Base-by-base conservation (phyloP, 208 protist genomes). In the Giardia duodenalis region DNA sequence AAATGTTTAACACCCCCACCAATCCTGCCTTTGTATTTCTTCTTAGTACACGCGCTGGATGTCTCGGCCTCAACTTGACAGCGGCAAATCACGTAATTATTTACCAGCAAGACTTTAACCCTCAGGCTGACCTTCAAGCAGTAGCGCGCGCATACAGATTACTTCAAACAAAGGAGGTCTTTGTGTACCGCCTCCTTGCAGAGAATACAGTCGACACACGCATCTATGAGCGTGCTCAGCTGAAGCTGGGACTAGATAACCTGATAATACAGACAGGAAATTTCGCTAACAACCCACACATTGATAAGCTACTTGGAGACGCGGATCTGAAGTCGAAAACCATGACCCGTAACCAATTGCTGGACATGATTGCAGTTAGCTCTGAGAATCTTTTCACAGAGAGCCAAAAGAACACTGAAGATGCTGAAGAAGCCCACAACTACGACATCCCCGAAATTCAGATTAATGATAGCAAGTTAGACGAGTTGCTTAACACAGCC, bases 51-150 rank as follows among this genome's bases (percentile, higher is more conserved):
- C 95, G 98, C 45, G 97, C 96, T 4, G 98, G 98, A 90, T 98
- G 98, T 57, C 94, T 99, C 0, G 98, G 98, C 22, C 94, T 99
- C 30, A 99, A 99, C 94, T 94, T 99, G 19, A 98, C 97, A 42
- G 98, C 97, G 47, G 98, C 98, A 2, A 97, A 99, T 94, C 99
- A 97, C 4, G 98, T 99, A 76, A 98, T 99, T 48, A 99, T 99
- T 93, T 99, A 99, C 94, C 98, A 99, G 95, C 97, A 95, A 46
- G 98, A 99, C 94, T 99, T 97, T 97, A 99, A 99, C 95, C 98
- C 98, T 1, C 92, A 94, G 10, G 94, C 94, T 48, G 95, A 96
- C 92, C 30, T 92, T 46, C 95, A 96, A 93, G 97, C 97, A 44
- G 98, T 98, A 96, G 98, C 99, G 88, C 44, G 94, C 39, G 88